Evolutionary conservation across 805 yeast species (phyloP), one percentile per base, ranked within the genome.

Genomic region (Ogataea pini): DNA sequence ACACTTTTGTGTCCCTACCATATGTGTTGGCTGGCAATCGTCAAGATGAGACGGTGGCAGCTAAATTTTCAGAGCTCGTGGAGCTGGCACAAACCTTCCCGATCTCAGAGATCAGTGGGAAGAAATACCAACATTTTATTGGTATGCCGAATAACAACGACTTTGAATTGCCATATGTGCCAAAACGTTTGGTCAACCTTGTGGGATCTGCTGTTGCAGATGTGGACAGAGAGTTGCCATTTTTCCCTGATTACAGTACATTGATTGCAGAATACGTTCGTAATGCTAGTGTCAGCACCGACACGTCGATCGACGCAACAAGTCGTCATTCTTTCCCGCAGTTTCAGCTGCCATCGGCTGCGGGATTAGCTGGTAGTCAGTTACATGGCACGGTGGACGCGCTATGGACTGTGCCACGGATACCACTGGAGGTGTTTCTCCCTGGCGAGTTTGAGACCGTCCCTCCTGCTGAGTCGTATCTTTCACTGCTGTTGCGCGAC

Each of bases 401-500:
- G 47, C 72, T 86, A 65, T 87, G 94, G 94, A 69, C 70, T 48
- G 71, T 72, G 36, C 85, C 91, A 52, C 75, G 88, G 60, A 70
- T 73, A 36, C 68, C 79, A 17, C 77, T 85, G 61, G 83, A 83
- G 56, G 80, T 84, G 13, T 89, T 83, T 63, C 64, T 72, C 37
- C 74, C 75, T 12, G 71, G 74, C 3, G 78, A 73, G 2, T 79
- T 87, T 44, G 85, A 81, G 46, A 88, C 97, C 1, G 81, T 82
- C 3, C 87, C 91, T 0, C 68, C 76, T 3, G 67, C 72, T 3
- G 71, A 69, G 1, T 61, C 80, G 1, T 78, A 79, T 49, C 75
- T 74, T 18, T 82, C 85, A 1, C 70, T 88, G 47, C 63, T 92
- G 20, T 73, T 90, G 56, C 80, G 88, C 53, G 98, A 94, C 62